A percentile compares a stretch with the other conserved stretches of the same genome.
These are phyloP conservation scores for Yarrowia sp. DNA, from an alignment of 805 yeast genomes.

Conservation along the genomic window DNA sequence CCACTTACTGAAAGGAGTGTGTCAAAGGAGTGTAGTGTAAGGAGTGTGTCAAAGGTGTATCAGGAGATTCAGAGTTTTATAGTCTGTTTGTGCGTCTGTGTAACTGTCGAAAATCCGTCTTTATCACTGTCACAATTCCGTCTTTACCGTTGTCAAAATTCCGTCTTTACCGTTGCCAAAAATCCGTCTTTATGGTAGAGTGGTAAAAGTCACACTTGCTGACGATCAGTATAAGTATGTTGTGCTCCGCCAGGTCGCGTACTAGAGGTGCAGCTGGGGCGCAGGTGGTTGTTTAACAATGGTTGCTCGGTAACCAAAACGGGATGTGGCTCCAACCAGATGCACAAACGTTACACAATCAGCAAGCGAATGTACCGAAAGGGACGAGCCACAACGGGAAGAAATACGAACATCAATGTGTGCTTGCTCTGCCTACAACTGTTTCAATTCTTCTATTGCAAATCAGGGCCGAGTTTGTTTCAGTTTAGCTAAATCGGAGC, in stretches of 20 bases:
- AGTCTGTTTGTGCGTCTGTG: too few relatives aligned
- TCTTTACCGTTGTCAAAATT: too few relatives aligned
- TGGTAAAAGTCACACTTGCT: too few relatives aligned
- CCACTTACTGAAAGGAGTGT: too few relatives aligned
- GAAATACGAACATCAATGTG: not conserved
- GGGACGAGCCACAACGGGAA: not conserved
- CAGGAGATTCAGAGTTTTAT: too few relatives aligned
- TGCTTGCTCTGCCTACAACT: not conserved
- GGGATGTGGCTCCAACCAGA: constrained; percentile 40
- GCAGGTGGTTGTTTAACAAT: constrained; percentile 18
- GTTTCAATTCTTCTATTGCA: not conserved
- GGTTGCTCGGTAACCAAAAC: constrained; percentile 34
- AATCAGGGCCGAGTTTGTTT: constrained; percentile 1
- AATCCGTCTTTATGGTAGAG: too few relatives aligned
- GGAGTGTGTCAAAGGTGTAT: too few relatives aligned
- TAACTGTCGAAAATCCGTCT: too few relatives aligned
- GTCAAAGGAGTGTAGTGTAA: too few relatives aligned
- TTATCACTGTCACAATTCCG: too few relatives aligned
- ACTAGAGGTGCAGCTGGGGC: not conserved
- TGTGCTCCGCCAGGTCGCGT: constrained; percentile 30
- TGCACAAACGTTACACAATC: not conserved
- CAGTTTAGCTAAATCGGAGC: not conserved
- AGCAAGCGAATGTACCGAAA: not conserved
- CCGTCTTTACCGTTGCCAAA: too few relatives aligned
- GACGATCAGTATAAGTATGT: constrained; percentile 9